phyloP scores from a whole-genome alignment of 805 yeast genomes.

The Tetrapisispora nanseiensis region DNA sequence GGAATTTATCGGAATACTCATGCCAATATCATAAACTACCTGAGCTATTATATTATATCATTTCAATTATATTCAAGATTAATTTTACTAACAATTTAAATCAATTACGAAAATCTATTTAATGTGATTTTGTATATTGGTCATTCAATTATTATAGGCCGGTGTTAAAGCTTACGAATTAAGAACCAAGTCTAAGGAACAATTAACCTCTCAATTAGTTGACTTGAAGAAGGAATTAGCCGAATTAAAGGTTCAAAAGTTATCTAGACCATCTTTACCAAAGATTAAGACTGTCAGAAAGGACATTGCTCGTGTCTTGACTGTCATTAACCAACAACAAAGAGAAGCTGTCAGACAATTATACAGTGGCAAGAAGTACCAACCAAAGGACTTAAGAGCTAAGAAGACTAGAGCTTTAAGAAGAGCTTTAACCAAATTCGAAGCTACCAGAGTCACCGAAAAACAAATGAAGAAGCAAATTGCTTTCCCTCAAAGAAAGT shows the following conservation, averaged over 20 bases:
- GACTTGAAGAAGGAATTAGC: constrained; percentile 97
- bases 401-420: constrained; percentile 99
- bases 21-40: no score
- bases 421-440: constrained; percentile 86
- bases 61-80: no score
- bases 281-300: constrained; percentile 95
- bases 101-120: not conserved
- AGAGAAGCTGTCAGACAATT: constrained; percentile 90
- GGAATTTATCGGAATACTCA: no score
- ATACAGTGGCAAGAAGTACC: constrained; percentile 90
- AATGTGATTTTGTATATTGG: not conserved
- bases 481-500: constrained; percentile 98
- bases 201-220: constrained; percentile 86
- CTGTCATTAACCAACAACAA: constrained; percentile 93
- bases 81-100: constrained; percentile 1
- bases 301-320: constrained; percentile 96
- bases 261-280: constrained; percentile 87
- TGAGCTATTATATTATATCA: no score
- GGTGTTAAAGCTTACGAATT: constrained; percentile 93
- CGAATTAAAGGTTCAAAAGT: constrained; percentile 89
- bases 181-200: constrained; percentile 93
- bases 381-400: constrained; percentile 98
- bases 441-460: constrained; percentile 71
- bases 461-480: constrained; percentile 85
- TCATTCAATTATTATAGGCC: constrained; percentile 47